Conservation (phyloP, 2,329 filamentous ascomycete genomes). For the Arthrinium puccinioides region DNA sequence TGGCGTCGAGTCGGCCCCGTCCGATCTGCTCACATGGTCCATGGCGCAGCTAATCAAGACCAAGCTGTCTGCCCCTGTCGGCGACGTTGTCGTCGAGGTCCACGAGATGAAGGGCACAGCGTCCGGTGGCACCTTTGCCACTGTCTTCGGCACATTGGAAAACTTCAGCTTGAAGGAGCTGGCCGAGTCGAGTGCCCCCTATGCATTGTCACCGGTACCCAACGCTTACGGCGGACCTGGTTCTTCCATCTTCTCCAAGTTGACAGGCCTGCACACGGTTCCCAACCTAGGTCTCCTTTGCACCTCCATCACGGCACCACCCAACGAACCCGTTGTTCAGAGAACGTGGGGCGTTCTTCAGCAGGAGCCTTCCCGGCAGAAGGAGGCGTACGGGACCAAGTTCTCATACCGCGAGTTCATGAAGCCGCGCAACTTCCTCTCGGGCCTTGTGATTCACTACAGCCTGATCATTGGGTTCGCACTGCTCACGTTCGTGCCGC, state of each 20-base stretch:
- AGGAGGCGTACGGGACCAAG: slow-evolving; percentile 50
- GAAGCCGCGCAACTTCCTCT: slow-evolving; percentile 39
- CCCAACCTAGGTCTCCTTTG: slow-evolving; percentile 49
- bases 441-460: slow-evolving; percentile 43
- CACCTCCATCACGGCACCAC: slow-evolving; percentile 39
- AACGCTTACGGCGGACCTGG: slow-evolving; percentile 26
- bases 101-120: slow-evolving; percentile 37
- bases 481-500: slow-evolving; percentile 36
- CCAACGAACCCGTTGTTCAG: slow-evolving; percentile 49
- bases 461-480: slow-evolving; percentile 33
- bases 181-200: slow-evolving; percentile 38
- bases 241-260: slow-evolving; percentile 31
- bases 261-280: slow-evolving; percentile 42
- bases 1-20: slow-evolving; percentile 54
- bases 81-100: slow-evolving; percentile 45
- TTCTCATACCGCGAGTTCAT: slow-evolving; percentile 53
- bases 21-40: slow-evolving; percentile 51
- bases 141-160: slow-evolving; percentile 54
- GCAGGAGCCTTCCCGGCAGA: slow-evolving; percentile 32
- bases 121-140: slow-evolving; percentile 63
- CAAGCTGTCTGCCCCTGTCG: slow-evolving; percentile 39
- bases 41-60: slow-evolving; percentile 43
- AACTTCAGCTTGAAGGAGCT: slow-evolving; percentile 42
- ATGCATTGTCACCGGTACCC: slow-evolving; percentile 49
- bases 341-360: slow-evolving; percentile 55